These are phyloP conservation scores for Megacollybia marginata DNA, from an alignment of 768 basidiomycete species.

Conservation along the genomic window DNA sequence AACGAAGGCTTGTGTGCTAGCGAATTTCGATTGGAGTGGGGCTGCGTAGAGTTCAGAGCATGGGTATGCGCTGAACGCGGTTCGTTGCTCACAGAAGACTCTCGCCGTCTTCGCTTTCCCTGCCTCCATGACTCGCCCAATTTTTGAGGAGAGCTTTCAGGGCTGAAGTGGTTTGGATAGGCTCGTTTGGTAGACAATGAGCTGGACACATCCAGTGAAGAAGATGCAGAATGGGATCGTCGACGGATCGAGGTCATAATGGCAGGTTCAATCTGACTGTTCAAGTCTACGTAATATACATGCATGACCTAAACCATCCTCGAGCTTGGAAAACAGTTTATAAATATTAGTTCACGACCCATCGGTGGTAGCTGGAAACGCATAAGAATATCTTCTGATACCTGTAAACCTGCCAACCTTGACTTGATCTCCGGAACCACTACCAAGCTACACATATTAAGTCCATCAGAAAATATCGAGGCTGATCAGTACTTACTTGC, in stretches of 20 bases:
- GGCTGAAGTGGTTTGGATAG: constrained; percentile 31
- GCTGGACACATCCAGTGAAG: constrained; percentile 28
- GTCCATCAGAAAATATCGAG: too few relatives aligned
- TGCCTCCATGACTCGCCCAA: constrained; percentile 46
- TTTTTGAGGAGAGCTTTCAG: constrained; percentile 29
- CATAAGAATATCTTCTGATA: too few relatives aligned
- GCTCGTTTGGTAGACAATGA: constrained; percentile 39
- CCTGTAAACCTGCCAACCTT: too few relatives aligned
- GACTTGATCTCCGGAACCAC: too few relatives aligned
- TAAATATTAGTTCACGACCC: too few relatives aligned
- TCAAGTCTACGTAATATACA: too few relatives aligned
- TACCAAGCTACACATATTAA: too few relatives aligned
- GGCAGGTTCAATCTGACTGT: too few relatives aligned
- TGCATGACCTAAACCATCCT: too few relatives aligned
- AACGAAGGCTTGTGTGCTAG: constrained; percentile 26
- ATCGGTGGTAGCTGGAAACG: too few relatives aligned
- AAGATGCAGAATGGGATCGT: constrained; percentile 45
- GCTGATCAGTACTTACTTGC: neutral
- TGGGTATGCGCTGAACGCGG: neutral
- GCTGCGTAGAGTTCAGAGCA: neutral
- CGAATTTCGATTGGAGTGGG: neutral
- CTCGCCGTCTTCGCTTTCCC: constrained; percentile 46
- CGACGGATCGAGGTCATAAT: constrained; percentile 21
- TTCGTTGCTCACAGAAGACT: constrained; percentile 32
- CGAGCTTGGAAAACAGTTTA: too few relatives aligned